Evolutionary conservation across 192 early-diverging fungal species (phyloP).

Genomic region (Dispira parvispora): DNA sequence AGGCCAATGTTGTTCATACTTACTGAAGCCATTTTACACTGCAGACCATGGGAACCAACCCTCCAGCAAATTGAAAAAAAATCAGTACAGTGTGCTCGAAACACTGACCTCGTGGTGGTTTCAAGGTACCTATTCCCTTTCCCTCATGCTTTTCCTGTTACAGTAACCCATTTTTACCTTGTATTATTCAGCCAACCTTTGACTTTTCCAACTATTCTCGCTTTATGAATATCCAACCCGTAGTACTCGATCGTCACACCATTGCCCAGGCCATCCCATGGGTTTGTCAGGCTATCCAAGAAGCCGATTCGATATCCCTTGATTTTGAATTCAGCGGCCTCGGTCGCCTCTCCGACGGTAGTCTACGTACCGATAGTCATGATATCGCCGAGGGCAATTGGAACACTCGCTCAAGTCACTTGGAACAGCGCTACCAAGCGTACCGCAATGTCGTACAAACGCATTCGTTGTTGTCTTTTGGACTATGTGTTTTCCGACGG

Average conservation of each 20-base stretch:
- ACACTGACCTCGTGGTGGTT: no score
- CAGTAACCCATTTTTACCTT: no score
- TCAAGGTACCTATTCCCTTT: no score
- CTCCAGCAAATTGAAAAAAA: no score
- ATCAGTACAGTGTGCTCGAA: no score
- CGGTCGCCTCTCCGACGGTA: slow-evolving; percentile 20
- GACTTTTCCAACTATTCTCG: no score
- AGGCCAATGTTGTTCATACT: no score
- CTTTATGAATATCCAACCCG: neutral
- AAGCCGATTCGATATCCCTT: slow-evolving; percentile 61
- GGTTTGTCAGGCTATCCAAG: neutral
- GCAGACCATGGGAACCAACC: no score
- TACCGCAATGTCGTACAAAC: slow-evolving; percentile 48
- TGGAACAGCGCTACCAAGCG: slow-evolving; percentile 66
- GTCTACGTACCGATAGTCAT: slow-evolving; percentile 14
- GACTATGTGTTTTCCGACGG: slow-evolving; percentile 48
- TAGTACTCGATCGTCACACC: neutral
- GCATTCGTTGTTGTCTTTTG: slow-evolving; percentile 75
- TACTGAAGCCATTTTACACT: no score
- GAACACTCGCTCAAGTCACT: slow-evolving; percentile 37
- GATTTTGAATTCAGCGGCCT: slow-evolving; percentile 91
- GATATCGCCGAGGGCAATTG: slow-evolving; percentile 19
- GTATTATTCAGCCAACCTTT: no score
- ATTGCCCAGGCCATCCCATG: neutral
- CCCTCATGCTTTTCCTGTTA: no score